Percentiles rank a stretch among this genome's conserved stretches.
Evolutionary conservation across 2,329 filamentous ascomycete species (phyloP).

Genomic region (Botrytis galanthina): DNA sequence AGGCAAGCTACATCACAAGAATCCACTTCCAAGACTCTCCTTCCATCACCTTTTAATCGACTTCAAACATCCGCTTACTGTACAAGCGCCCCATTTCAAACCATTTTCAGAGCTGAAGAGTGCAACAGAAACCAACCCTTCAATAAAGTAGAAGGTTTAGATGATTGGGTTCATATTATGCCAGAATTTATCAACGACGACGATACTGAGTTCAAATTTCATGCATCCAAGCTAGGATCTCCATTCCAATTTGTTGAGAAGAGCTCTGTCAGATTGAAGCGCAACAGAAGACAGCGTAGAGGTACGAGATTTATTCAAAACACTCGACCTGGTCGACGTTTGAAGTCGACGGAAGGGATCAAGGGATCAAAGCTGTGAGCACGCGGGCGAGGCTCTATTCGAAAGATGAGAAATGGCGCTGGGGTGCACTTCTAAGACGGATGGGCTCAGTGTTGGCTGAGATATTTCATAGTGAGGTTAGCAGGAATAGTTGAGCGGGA

Average conservation of each 20-base stretch:
- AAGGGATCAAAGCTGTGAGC: neutral
- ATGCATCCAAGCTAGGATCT: neutral
- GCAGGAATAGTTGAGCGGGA: neutral
- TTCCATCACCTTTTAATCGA: neutral
- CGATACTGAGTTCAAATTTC: neutral
- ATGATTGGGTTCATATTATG: neutral
- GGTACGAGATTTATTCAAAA: neutral
- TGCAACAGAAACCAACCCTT: neutral
- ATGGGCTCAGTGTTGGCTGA: neutral
- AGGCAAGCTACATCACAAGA: neutral
- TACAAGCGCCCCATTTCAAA: too few species aligned
- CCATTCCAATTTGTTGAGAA: neutral
- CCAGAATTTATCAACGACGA: neutral
- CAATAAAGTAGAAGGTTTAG: neutral
- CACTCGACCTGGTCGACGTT: neutral
- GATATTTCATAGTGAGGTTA: neutral
- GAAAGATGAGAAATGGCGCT: neutral
- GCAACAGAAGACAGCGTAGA: neutral
- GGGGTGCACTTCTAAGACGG: neutral
- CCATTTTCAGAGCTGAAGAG: neutral
- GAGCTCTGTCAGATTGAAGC: neutral
- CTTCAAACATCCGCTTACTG: neutral
- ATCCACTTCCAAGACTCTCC: neutral
- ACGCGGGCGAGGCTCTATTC: neutral
- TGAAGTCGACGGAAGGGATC: neutral